phyloP scores from a whole-genome alignment of 805 yeast species.

The Jamesozyma piceae region DNA sequence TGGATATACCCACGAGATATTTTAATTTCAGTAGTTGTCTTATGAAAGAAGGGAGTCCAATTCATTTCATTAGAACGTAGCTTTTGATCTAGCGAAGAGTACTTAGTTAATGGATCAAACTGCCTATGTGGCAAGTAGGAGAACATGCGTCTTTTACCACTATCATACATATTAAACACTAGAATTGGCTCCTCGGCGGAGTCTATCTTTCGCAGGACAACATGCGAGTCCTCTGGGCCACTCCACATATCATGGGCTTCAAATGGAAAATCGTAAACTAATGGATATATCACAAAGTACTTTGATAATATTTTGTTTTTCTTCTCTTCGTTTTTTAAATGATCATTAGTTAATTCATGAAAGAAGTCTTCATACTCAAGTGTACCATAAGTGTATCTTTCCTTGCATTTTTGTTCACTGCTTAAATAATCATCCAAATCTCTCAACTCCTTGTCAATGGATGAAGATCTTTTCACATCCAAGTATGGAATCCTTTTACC shows the following conservation, averaged over 20 bases:
- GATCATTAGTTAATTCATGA: slow-evolving; percentile 10
- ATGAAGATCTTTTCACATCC: slow-evolving; percentile 17
- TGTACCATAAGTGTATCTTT: slow-evolving; percentile 15
- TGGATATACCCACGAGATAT: slow-evolving; percentile 15
- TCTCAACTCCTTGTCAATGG: slow-evolving; percentile 25
- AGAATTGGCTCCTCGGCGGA: slow-evolving; percentile 7
- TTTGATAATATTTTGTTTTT: slow-evolving; percentile 4
- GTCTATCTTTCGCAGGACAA: slow-evolving; percentile 1
- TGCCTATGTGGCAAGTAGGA: slow-evolving; percentile 8
- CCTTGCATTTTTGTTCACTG: slow-evolving; percentile 8
- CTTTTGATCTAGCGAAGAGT: not conserved
- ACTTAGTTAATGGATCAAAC: slow-evolving; percentile 1
- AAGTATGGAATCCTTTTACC: slow-evolving; percentile 19
- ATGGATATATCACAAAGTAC: slow-evolving; percentile 7
- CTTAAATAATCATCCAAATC: slow-evolving; percentile 17
- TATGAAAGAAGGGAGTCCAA: slow-evolving; percentile 11
- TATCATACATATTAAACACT: slow-evolving; percentile 5
- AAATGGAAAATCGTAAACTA: slow-evolving; percentile 2
- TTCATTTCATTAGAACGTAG: slow-evolving; percentile 5
- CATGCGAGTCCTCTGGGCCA: slow-evolving; percentile 9
- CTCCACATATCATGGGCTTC: not conserved
- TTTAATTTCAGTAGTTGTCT: not conserved
- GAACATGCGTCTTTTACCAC: slow-evolving; percentile 2
- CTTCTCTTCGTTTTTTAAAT: slow-evolving; percentile 11
- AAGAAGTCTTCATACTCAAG: slow-evolving; percentile 16